Evolutionary conservation across 2,329 filamentous ascomycete genomes (phyloP).

Genomic region (Thermoascus crustaceus): DNA sequence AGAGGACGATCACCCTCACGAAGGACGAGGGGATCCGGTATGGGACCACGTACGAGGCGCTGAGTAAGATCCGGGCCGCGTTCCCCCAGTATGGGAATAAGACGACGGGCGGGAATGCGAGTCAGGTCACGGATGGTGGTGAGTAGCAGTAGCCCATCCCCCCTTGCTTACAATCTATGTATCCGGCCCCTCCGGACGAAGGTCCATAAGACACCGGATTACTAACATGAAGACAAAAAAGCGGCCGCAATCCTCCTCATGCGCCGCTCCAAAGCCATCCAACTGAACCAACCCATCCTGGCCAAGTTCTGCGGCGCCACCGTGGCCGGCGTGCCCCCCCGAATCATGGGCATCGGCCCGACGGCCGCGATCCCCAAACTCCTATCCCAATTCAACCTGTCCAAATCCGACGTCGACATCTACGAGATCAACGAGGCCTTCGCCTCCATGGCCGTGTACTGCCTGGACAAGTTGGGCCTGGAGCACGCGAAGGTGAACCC

Average conservation of each 20-base stretch:
- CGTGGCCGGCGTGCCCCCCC: slow-evolving; percentile 77
- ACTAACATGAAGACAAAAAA: slow-evolving; percentile 21
- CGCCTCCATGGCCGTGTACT: slow-evolving; percentile 96
- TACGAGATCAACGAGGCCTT: slow-evolving; percentile 97
- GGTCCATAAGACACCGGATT: too few relatives aligned
- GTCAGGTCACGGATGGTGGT: slow-evolving; percentile 89
- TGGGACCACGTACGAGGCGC: slow-evolving; percentile 75
- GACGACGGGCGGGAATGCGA: slow-evolving; percentile 88
- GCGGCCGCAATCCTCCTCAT: slow-evolving; percentile 84
- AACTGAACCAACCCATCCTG: slow-evolving; percentile 81
- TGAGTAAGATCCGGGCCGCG: slow-evolving; percentile 79
- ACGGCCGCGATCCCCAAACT: slow-evolving; percentile 67
- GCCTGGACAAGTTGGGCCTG: slow-evolving; percentile 58
- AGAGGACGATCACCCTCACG: slow-evolving; percentile 68
- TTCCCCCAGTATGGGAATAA: slow-evolving; percentile 83
- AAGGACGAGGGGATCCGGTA: slow-evolving; percentile 85
- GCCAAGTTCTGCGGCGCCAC: slow-evolving; percentile 93
- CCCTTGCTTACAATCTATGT: too few relatives aligned
- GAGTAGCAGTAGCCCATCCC: slow-evolving; percentile 24
- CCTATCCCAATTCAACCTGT: slow-evolving; percentile 67
- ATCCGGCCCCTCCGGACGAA: too few relatives aligned
- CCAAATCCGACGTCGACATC: slow-evolving; percentile 75
- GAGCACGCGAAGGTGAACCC: slow-evolving; percentile 75
- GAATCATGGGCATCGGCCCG: slow-evolving; percentile 84
- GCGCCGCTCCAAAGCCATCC: slow-evolving; percentile 83